Evolutionary conservation across 139 green algal genomes (phyloP).

Genomic region (Chlorella vulgaris): DNA sequence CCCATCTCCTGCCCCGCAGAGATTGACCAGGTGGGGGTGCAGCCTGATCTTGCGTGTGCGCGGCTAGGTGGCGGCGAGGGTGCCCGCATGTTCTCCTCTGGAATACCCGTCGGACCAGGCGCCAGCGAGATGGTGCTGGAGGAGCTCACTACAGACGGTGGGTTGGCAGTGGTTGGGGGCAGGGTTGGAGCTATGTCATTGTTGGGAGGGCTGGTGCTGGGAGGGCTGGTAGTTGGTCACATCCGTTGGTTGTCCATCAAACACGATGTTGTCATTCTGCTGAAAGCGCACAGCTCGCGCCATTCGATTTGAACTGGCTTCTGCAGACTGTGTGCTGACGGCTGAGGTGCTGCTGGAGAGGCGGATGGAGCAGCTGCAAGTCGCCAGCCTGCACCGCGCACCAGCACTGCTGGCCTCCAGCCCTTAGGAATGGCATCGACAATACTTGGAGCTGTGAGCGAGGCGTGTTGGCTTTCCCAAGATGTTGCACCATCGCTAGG

Average conservation of each 20-base stretch:
- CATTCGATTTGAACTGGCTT: too few relatives aligned
- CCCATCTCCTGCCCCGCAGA: background rate
- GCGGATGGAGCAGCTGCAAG: slow-evolving; percentile 22
- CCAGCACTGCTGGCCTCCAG: slow-evolving; percentile 6
- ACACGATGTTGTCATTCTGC: too few relatives aligned
- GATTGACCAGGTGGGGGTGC: slow-evolving; percentile 42
- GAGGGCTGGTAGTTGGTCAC: background rate
- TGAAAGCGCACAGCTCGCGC: too few relatives aligned
- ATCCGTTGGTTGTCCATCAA: too few relatives aligned
- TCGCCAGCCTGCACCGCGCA: background rate
- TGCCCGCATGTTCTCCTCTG: background rate
- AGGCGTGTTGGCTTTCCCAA: background rate
- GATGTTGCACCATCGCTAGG: background rate
- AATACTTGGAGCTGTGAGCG: too few relatives aligned
- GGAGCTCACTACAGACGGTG: slow-evolving; percentile 38
- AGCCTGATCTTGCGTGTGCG: slow-evolving; percentile 23
- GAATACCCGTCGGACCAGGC: slow-evolving; percentile 44
- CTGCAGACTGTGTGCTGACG: slow-evolving; percentile 24
- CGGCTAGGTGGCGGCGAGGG: background rate
- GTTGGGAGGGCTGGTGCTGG: background rate
- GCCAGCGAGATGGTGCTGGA: slow-evolving; percentile 33
- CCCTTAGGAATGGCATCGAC: too few relatives aligned
- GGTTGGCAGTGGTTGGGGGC: background rate
- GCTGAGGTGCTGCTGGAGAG: slow-evolving; percentile 28
- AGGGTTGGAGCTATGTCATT: too few relatives aligned